phyloP scores from a whole-genome alignment of 805 yeast genomes.

The Kodamaea leandrae region DNA sequence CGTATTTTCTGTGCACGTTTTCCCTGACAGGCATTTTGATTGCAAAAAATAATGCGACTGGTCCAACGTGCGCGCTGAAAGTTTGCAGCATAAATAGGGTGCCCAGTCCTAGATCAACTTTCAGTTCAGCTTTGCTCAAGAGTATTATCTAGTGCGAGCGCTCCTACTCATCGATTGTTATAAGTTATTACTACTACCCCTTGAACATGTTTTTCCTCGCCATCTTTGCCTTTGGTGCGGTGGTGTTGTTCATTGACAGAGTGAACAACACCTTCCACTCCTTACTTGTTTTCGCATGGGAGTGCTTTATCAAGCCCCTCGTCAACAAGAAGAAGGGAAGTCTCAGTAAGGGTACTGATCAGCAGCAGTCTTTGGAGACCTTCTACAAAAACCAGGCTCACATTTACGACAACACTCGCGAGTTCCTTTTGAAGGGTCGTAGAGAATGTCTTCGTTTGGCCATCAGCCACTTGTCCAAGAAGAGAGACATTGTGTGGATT shows the following conservation, averaged over 20 bases:
- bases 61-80: conserved; percentile 4
- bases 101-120: background rate
- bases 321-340: conserved; percentile 27
- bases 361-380: conserved; percentile 61
- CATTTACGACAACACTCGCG: conserved; percentile 71
- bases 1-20: conserved; percentile 6
- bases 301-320: conserved; percentile 63
- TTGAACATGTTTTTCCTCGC: conserved; percentile 5
- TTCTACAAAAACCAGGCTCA: conserved; percentile 77
- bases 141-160: background rate
- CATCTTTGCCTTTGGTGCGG: conserved; percentile 5
- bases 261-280: conserved; percentile 25
- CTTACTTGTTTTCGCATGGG: conserved; percentile 36
- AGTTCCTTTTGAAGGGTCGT: conserved; percentile 66
- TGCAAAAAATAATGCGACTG: conserved; percentile 3
- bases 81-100: background rate
- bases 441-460: conserved; percentile 61
- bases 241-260: conserved; percentile 11
- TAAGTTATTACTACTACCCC: too few relatives aligned
- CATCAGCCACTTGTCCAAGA: conserved; percentile 49
- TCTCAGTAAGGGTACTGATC: conserved; percentile 30
- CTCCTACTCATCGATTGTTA: background rate
- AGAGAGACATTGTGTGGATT: conserved; percentile 59
- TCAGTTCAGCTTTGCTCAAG: too few relatives aligned
- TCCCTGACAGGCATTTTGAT: conserved; percentile 1